Evolutionary conservation across 495 filamentous ascomycete species (phyloP).

Genomic region (Chaetomium cochliodes): DNA sequence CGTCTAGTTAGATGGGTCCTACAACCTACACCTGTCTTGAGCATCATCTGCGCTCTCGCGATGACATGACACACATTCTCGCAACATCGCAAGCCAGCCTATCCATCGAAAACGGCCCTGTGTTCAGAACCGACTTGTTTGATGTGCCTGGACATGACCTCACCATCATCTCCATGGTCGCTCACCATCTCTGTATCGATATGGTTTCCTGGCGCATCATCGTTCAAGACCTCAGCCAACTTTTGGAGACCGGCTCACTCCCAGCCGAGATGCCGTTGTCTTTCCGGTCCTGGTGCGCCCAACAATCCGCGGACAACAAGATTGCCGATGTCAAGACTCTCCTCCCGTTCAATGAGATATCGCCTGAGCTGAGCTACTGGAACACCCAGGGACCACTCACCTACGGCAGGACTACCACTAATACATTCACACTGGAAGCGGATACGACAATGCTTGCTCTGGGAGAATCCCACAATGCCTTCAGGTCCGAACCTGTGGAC

Average conservation of each 20-base stretch:
- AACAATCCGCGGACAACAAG: constrained; percentile 35
- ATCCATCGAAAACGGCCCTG: constrained; percentile 38
- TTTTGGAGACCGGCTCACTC: constrained; percentile 41
- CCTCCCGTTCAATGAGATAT: constrained; percentile 25
- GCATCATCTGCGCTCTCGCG: constrained; percentile 22
- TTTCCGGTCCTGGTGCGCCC: constrained; percentile 54
- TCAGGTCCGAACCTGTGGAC: constrained; percentile 36
- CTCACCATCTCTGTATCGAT: constrained; percentile 59
- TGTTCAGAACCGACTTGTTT: constrained; percentile 46
- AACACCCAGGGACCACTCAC: constrained; percentile 28
- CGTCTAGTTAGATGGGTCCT: constrained; percentile 14
- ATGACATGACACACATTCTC: constrained; percentile 19
- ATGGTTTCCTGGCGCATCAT: constrained; percentile 64
- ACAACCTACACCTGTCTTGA: constrained; percentile 25
- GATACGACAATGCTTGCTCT: constrained; percentile 27
- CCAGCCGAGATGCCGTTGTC: constrained; percentile 37
- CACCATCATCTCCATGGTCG: constrained; percentile 50
- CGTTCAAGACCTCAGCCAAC: constrained; percentile 54
- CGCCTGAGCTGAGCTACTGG: constrained; percentile 32
- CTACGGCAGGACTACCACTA: constrained; percentile 22
- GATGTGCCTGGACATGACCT: constrained; percentile 33
- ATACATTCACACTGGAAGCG: constrained; percentile 30
- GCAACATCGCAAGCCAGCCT: constrained; percentile 26
- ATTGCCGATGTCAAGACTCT: constrained; percentile 10
- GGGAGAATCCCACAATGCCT: constrained; percentile 29